phyloP scores from a whole-genome alignment of 805 yeast genomes.

The Cyberlindnera xylosilytica region DNA sequence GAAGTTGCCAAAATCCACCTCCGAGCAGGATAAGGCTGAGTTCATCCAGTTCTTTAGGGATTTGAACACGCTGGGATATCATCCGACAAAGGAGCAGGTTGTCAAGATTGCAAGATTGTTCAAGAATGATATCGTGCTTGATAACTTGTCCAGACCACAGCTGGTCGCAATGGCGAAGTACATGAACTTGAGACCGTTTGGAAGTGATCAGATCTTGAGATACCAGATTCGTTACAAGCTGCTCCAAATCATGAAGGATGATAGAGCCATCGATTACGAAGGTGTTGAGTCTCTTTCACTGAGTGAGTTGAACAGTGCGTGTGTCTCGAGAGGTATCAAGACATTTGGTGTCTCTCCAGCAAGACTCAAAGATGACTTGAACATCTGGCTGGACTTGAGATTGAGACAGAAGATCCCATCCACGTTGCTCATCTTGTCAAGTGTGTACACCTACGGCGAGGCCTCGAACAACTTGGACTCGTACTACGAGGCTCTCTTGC shows the following conservation, averaged over 20 bases:
- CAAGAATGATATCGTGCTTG: slow-evolving; percentile 90
- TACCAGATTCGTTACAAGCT: slow-evolving; percentile 90
- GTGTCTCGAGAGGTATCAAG: slow-evolving; percentile 91
- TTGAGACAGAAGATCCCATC: slow-evolving; percentile 90
- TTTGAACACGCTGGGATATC: slow-evolving; percentile 58
- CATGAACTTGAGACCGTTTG: slow-evolving; percentile 88
- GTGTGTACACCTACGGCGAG: slow-evolving; percentile 85
- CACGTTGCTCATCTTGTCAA: slow-evolving; percentile 77
- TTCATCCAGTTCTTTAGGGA: slow-evolving; percentile 78
- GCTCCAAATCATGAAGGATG: slow-evolving; percentile 90
- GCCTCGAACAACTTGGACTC: slow-evolving; percentile 43
- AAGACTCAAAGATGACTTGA: slow-evolving; percentile 75
- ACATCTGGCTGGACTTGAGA: slow-evolving; percentile 87
- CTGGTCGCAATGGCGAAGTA: slow-evolving; percentile 90
- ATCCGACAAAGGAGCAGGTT: slow-evolving; percentile 66
- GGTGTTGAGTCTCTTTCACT: slow-evolving; percentile 82
- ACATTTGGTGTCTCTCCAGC: slow-evolving; percentile 77
- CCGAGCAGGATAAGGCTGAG: slow-evolving; percentile 69
- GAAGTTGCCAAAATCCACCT: slow-evolving; percentile 60
- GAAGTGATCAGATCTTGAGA: slow-evolving; percentile 87
- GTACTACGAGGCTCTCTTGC: slow-evolving; percentile 83
- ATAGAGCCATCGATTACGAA: slow-evolving; percentile 86
- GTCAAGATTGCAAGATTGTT: slow-evolving; percentile 84
- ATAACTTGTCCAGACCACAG: slow-evolving; percentile 87
- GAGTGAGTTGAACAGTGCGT: slow-evolving; percentile 81